phyloP scores from a whole-genome alignment of 495 filamentous ascomycete genomes.

The Penicillium argentinense region DNA sequence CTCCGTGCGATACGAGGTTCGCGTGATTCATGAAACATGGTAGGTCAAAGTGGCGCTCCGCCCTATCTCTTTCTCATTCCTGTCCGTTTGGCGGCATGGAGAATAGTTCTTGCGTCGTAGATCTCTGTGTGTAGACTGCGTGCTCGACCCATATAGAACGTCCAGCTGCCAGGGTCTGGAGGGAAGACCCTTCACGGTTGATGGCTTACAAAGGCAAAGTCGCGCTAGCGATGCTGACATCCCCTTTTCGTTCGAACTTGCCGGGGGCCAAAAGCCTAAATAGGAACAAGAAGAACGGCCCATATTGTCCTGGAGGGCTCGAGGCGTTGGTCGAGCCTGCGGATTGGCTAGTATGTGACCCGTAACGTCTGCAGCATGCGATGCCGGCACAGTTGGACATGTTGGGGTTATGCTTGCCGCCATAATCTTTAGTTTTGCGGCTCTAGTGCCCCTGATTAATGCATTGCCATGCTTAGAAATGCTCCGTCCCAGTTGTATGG shows the following conservation, averaged over 20 bases:
- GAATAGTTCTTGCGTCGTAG: too few species aligned
- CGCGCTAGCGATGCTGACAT: not conserved
- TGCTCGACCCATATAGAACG: too few species aligned
- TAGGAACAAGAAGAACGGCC: not conserved
- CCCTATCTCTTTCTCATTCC: too few species aligned
- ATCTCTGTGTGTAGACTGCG: too few species aligned
- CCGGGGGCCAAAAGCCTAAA: not conserved
- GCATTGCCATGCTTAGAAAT: not conserved
- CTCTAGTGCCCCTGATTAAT: not conserved
- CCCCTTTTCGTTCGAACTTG: not conserved
- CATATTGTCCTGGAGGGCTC: not conserved
- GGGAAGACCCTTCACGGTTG: not conserved
- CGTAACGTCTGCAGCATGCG: too few species aligned
- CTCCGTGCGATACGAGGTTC: not conserved
- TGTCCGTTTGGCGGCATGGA: too few species aligned
- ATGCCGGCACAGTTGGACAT: not conserved
- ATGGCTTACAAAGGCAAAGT: not conserved
- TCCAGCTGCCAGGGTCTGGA: too few species aligned
- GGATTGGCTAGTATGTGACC: too few species aligned
- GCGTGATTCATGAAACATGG: not conserved
- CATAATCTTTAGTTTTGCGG: not conserved
- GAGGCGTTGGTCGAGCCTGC: not conserved
- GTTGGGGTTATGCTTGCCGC: not conserved
- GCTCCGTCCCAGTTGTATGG: not conserved
- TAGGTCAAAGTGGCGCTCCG: too few species aligned